A percentile compares a stretch with the other conserved stretches of the same genome.
These are phyloP conservation scores for Moricandia arvensis DNA, from an alignment of 345 rosid species.

Conservation along the genomic window DNA sequence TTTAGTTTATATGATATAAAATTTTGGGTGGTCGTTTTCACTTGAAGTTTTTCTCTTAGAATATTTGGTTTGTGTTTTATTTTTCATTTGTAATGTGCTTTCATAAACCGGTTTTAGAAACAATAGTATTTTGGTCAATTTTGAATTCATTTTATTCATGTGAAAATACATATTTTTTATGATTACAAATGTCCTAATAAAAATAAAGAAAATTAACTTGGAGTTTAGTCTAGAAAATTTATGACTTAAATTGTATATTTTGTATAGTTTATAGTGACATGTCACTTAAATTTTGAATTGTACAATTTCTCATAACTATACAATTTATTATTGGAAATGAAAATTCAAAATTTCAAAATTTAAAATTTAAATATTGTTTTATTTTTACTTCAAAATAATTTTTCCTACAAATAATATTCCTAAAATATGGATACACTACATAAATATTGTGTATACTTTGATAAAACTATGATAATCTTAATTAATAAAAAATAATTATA, in stretches of 20 bases:
- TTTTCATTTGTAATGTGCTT: too few species aligned
- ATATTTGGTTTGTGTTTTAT: too few species aligned
- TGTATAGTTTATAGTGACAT: neutral
- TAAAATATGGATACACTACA: neutral
- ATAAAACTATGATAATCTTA: too few species aligned
- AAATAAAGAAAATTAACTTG: neutral
- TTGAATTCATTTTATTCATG: neutral
- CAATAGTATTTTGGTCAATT: neutral
- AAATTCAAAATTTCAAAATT: too few species aligned
- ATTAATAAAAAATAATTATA: too few species aligned
- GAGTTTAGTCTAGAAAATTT: neutral
- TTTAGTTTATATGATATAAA: too few species aligned
- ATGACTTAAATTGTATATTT: neutral
- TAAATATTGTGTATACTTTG: neutral
- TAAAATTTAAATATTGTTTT: neutral
- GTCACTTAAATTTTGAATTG: neutral
- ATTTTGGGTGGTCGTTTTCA: neutral
- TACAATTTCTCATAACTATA: neutral
- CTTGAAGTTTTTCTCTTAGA: too few species aligned
- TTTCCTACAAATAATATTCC: neutral
- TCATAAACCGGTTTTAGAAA: neutral
- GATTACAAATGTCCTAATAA: neutral
- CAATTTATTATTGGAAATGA: neutral
- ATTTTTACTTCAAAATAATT: too few species aligned
- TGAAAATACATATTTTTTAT: neutral